Base-by-base conservation (phyloP, 1,284 basidiomycete genomes). In the Trichosporon coremiiforme region DNA sequence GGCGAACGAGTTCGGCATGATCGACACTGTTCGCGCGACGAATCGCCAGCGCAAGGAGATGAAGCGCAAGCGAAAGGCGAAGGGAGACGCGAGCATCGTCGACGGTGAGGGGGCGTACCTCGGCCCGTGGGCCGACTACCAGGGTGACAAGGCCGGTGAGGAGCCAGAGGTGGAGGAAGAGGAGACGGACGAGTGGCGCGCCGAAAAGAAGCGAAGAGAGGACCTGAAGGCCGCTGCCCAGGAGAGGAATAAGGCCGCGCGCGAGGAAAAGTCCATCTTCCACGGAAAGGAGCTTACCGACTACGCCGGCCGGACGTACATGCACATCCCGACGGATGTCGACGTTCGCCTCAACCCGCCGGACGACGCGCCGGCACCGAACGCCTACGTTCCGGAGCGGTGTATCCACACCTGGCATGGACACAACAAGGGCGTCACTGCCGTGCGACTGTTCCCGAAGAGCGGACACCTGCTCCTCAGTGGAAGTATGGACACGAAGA, bases 391-490 rank as follows among this genome's bases (percentile, higher is more conserved):
- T 69, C 97, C 97, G 41, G 97, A 98, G 85, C 68, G 69, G 15
- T 98, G 96, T 84, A 89, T 97, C 73, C 97, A 99, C 81, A 98
- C 96, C 0, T 99, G 94, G 91, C 96, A 94, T 2, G 97, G 97
- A 0, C 97, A 99, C 83, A 99, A 94, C 25, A 93, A 94, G 83
- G 97, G 92, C 55, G 93, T 99, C 5, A 94, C 93, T n/a, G 92
- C 91, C 66, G 89, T 99, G 73, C 90, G 93, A 67, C 86, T 94
- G 53, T 95, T 99, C 85, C 97, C 97, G 7, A 87, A 90, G 70
- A 95, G 93, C 13, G 95, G 95, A 0, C 97, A 99, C 84, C 85
- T 99, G 35, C 82, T 99, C 72, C 88, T 99, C 70, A 95, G 92
- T 79, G 95, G 91, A 0, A 95, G 93, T 68, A 96, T 98, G 94